A percentile compares a stretch with the other conserved stretches of the same genome.
Evolutionary conservation across 768 basidiomycete genomes (phyloP).

Genomic region (Phanerochaete carnosa): DNA sequence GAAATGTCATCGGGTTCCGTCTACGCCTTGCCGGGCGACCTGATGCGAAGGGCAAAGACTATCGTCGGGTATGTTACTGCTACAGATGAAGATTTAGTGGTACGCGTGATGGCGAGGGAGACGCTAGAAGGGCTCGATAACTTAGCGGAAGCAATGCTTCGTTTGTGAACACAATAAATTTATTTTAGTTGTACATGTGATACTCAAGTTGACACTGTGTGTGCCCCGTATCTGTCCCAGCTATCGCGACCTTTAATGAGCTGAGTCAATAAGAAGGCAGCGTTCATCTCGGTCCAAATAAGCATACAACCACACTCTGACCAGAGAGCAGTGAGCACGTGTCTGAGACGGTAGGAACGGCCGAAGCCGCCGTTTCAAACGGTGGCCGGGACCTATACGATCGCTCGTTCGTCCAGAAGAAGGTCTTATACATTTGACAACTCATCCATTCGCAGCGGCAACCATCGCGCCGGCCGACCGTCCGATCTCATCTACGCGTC

Average conservation of each 20-base stretch:
- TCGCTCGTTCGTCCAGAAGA: not conserved
- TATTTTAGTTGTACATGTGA: not conserved
- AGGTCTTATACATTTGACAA: not conserved
- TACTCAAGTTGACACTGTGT: constrained; percentile 30
- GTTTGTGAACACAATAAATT: constrained; percentile 12
- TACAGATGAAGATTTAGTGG: constrained; percentile 70
- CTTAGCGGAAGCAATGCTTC: constrained; percentile 44
- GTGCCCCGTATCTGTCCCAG: constrained; percentile 95
- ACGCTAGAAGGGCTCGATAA: constrained; percentile 51
- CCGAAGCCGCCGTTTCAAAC: constrained; percentile 6
- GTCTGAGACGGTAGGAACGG: constrained; percentile 11
- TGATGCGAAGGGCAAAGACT: constrained; percentile 48
- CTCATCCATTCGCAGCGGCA: constrained; percentile 6
- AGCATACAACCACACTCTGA: not conserved
- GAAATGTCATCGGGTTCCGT: constrained; percentile 31
- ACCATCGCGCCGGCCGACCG: constrained; percentile 47
- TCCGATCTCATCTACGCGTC: constrained; percentile 72
- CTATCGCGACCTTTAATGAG: constrained; percentile 53
- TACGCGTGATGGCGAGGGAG: constrained; percentile 76
- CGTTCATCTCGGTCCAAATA: constrained; percentile 50
- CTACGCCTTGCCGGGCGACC: constrained; percentile 31
- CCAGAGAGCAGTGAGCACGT: constrained; percentile 10
- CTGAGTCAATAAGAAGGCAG: constrained; percentile 86
- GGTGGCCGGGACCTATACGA: not conserved
- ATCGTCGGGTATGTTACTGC: constrained; percentile 68